Evolutionary conservation across 2,329 filamentous ascomycete genomes (phyloP).

Genomic region (Hymenoscyphus salicellus): DNA sequence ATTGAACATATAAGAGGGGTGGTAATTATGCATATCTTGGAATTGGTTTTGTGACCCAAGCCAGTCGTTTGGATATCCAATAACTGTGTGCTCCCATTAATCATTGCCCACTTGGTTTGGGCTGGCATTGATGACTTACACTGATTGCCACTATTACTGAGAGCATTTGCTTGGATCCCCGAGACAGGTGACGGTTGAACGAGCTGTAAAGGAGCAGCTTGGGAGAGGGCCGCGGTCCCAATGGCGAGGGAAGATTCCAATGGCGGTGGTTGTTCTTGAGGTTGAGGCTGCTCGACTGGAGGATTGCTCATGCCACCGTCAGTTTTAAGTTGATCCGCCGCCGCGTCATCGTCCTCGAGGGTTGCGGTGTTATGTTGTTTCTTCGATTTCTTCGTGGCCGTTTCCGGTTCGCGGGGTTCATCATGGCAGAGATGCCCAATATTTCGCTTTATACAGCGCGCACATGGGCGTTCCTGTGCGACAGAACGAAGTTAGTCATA

Average conservation of each 20-base stretch:
- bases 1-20: slow-evolving; percentile 92
- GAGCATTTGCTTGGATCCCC: slow-evolving; percentile 60
- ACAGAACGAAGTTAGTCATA: slow-evolving; percentile 33
- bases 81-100: slow-evolving; percentile 56
- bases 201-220: slow-evolving; percentile 59
- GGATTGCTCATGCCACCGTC: slow-evolving; percentile 50
- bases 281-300: slow-evolving; percentile 54
- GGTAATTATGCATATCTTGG: slow-evolving; percentile 91
- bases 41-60: slow-evolving; percentile 71
- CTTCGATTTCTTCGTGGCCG: slow-evolving; percentile 70
- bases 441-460: slow-evolving; percentile 95
- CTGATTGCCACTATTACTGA: slow-evolving; percentile 66
- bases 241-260: slow-evolving; percentile 39
- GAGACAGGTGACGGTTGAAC: slow-evolving; percentile 70
- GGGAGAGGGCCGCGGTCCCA: slow-evolving; percentile 39
- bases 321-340: slow-evolving; percentile 50
- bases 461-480: slow-evolving; percentile 85
- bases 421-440: slow-evolving; percentile 98
- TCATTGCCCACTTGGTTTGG: slow-evolving; percentile 23
- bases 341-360: slow-evolving; percentile 58
- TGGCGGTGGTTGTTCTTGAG: slow-evolving; percentile 41
- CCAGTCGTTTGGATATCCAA: slow-evolving; percentile 81
- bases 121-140: slow-evolving; percentile 54
- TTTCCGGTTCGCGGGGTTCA: slow-evolving; percentile 80
- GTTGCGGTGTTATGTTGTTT: slow-evolving; percentile 55